A percentile compares a stretch with the other conserved stretches of the same genome.
Conservation (phyloP, 805 yeast genomes). For the Wickerhamiella alocasiicola region DNA sequence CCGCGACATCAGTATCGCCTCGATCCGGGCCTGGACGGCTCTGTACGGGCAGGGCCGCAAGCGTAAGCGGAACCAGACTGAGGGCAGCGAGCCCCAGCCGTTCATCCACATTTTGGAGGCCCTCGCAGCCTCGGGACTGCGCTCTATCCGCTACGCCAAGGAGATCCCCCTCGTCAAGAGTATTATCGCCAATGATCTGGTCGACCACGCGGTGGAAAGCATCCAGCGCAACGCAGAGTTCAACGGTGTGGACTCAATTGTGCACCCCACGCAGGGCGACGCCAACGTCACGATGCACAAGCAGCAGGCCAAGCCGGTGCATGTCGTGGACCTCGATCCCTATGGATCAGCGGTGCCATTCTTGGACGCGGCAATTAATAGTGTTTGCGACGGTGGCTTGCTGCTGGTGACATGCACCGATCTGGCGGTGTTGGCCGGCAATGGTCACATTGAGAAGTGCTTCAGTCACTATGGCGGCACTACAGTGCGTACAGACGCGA, state of each 20-base stretch:
- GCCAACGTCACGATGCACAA: constrained; percentile 74
- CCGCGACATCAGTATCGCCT: constrained; percentile 76
- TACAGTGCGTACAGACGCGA: constrained; percentile 70
- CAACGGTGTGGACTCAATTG: constrained; percentile 47
- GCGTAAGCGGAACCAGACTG: constrained; percentile 14
- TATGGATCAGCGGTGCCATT: constrained; percentile 97
- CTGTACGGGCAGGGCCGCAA: constrained; percentile 30
- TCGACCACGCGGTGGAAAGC: constrained; percentile 72
- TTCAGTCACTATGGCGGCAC: constrained; percentile 90
- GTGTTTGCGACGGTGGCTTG: constrained; percentile 73
- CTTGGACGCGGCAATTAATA: constrained; percentile 79
- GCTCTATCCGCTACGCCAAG: constrained; percentile 86
- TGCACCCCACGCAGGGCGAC: constrained; percentile 67
- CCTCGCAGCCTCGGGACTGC: constrained; percentile 83
- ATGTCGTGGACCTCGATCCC: constrained; percentile 89
- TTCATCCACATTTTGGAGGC: constrained; percentile 74
- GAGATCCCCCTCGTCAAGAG: constrained; percentile 68
- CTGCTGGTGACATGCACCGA: constrained; percentile 92
- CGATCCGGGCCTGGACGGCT: constrained; percentile 77
- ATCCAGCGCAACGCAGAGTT: constrained; percentile 59
- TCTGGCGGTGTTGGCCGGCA: constrained; percentile 88
- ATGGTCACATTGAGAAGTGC: constrained; percentile 93
- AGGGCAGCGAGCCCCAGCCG: constrained; percentile 26
- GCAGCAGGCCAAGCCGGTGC: constrained; percentile 37
- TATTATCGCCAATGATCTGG: constrained; percentile 81